Base-by-base conservation (phyloP, 192 early-diverging fungal genomes). In the Powellomyces hirtus region DNA sequence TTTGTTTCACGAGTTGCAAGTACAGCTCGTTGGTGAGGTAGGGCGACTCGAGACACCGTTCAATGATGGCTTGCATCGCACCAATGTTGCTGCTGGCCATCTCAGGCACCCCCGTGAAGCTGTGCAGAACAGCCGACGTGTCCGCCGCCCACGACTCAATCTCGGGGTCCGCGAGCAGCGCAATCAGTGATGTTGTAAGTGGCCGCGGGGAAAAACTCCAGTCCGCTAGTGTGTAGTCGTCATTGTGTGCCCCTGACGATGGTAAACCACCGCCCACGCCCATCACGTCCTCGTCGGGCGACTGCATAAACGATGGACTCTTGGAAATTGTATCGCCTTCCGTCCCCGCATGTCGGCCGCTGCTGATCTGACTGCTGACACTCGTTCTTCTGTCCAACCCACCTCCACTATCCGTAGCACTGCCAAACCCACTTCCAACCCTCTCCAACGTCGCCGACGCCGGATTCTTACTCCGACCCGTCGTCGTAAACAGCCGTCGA, bases 1-100 rank as follows among this genome's bases (percentile, higher is more conserved):
- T 80, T 46, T 75, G 67, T 44, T 80, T 79, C 50, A 82, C 71
- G 6, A 82, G 60, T 42, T 82, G 81, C 33, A 82, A 52, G 45
- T 79, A 82, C 14, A 82, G 66, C 51, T 82, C 81, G 45, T 82
- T 77, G 3, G 67, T 49, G 16, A 76, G 50, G 6, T 40, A 49
- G 1, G 73, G 70, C 8, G 22, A 36, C 1, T 77, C 70, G 18
- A 82, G 4, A 40, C 78, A 80, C 31, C 71, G 67, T 27, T 70
- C 71, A 10, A 71, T 38, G 18, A 75, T 35, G 8, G 22, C 46
- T 38, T 82, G 80, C 3, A 81, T 59, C n/a, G 38, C 52, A 10
- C 22, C 29, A 18, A 55, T 34, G 37, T 56, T 33, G 34, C 24
- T n/a, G 7, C 14, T 52, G 4, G 72, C 64, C 10, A 62, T 26